Base-by-base conservation (phyloP, 441 rosid genomes). In the Adansonia rubrostipa region DNA sequence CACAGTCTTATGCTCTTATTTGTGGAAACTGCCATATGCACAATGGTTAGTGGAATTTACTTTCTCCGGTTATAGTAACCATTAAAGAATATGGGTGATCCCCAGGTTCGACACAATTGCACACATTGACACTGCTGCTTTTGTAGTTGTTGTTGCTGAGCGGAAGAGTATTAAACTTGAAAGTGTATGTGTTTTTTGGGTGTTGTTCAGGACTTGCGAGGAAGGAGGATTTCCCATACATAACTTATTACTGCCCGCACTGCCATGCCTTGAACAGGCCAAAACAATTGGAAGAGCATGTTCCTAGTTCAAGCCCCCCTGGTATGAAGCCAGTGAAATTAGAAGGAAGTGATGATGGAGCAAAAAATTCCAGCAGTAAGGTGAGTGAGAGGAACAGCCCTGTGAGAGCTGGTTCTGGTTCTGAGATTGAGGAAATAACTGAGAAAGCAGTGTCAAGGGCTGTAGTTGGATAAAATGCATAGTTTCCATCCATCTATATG, bases 161-260 rank as follows among this genome's bases (percentile, higher is more conserved):
- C 36, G 36, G 36, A 33, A 71, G 28, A n/a, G 56, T 17, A 48
- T 50, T 61, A 11, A 20, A 53, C 58, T 45, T 1, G 42, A 15
- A 68, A 71, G 7, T 4, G 6, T 65, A 7, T 48, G 47, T 40
- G 5, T 33, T 42, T 72, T 72, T 33, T 65, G 69, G 24, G 47
- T 53, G 6, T 15, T 83, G 36, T 33, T 58, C 88, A 95, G 99
- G 99, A 78, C 97, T 93, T 76, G 91, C 90, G 13, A 80, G 91
- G 86, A 93, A 90, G 85, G 99, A 93, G 86, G 99, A 95, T 80
- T 92, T 89, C 8, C 90, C 91, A 0, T 91, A 84, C 68, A 85
- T 92, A 14, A 92, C 96, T 24, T 95, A 95, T 71, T 95, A 91
- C 82, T 95, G 99, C 81, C 99, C 99, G 24, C 98, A 92, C 80